Conservation (phyloP, 306 rosid genomes). For the Rosa rugosa region DNA sequence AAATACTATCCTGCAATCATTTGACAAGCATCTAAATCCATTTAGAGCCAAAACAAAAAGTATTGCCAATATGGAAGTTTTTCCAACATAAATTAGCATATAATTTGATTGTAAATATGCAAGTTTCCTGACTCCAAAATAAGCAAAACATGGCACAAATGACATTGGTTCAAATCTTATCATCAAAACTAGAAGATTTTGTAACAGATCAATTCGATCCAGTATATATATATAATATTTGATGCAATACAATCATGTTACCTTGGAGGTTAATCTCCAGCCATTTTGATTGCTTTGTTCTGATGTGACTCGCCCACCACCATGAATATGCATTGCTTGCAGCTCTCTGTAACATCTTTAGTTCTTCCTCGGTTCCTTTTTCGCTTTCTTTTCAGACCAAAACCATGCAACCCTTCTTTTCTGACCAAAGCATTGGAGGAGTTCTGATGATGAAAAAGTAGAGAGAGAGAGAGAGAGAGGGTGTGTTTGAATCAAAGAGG, state of each 20-base stretch:
- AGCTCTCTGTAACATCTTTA: conserved; percentile 89
- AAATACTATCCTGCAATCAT: neutral
- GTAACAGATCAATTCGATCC: neutral
- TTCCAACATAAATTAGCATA: neutral
- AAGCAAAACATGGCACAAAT: neutral
- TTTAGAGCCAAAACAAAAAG: neutral
- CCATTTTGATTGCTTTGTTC: conserved; percentile 99
- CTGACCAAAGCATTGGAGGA: neutral
- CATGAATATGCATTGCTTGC: conserved; percentile 99
- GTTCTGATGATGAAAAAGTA: conserved; percentile 16
- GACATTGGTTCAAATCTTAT: neutral
- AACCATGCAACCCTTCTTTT: conserved; percentile 38
- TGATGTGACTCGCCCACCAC: conserved; percentile 99
- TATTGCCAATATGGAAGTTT: neutral
- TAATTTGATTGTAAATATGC: neutral
- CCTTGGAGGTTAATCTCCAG: conserved; percentile 93
- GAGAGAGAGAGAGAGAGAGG: neutral
- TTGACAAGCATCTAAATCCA: neutral
- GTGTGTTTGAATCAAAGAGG: conserved; percentile 6
- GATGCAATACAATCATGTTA: conserved; percentile 24
- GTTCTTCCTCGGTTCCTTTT: neutral
- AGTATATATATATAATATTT: neutral
- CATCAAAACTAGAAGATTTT: neutral
- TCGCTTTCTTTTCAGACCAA: conserved; percentile 23
- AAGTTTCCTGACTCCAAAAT: neutral